Evolutionary conservation across 2,329 filamentous ascomycete genomes (phyloP).

Genomic region (Aphanoascus verrucosus): DNA sequence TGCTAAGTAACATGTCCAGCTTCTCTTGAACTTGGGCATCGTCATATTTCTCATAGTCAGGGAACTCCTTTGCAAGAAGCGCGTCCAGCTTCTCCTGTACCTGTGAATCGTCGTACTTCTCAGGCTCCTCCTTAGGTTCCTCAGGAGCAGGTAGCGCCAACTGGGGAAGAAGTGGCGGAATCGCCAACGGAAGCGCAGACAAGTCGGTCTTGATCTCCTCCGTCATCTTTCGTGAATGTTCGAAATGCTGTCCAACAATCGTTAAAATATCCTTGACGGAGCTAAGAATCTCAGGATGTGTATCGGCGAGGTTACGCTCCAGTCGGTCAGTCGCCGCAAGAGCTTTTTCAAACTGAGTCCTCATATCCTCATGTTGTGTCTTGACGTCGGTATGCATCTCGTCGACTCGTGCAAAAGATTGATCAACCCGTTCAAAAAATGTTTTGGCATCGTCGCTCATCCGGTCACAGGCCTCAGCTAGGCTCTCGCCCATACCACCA

Average conservation of each 20-base stretch:
- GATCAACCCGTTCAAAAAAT: constrained; percentile 71
- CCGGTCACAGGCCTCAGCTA: constrained; percentile 75
- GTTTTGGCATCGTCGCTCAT: constrained; percentile 79
- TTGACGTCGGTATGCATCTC: constrained; percentile 60
- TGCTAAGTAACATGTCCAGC: constrained; percentile 40
- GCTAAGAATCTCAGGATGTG: constrained; percentile 79
- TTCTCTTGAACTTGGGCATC: constrained; percentile 48
- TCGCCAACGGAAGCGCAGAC: constrained; percentile 40
- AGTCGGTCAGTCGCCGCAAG: constrained; percentile 62
- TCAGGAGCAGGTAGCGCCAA: constrained; percentile 23
- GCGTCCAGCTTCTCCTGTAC: constrained; percentile 50
- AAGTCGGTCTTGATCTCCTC: constrained; percentile 50
- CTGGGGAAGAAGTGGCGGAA: constrained; percentile 47
- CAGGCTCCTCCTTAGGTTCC: constrained; percentile 23
- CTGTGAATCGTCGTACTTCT: constrained; percentile 61
- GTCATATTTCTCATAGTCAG: constrained; percentile 51
- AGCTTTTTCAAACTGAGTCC: constrained; percentile 67
- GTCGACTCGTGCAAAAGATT: constrained; percentile 64
- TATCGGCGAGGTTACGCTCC: constrained; percentile 67
- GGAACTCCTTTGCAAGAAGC: constrained; percentile 24
- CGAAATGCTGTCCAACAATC: constrained; percentile 75
- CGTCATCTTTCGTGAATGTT: constrained; percentile 63
- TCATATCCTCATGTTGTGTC: constrained; percentile 69
- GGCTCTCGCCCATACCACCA: constrained; percentile 68
- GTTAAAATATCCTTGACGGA: constrained; percentile 75